phyloP scores from a whole-genome alignment of 345 rosid species.

The Salix suchowensis region DNA sequence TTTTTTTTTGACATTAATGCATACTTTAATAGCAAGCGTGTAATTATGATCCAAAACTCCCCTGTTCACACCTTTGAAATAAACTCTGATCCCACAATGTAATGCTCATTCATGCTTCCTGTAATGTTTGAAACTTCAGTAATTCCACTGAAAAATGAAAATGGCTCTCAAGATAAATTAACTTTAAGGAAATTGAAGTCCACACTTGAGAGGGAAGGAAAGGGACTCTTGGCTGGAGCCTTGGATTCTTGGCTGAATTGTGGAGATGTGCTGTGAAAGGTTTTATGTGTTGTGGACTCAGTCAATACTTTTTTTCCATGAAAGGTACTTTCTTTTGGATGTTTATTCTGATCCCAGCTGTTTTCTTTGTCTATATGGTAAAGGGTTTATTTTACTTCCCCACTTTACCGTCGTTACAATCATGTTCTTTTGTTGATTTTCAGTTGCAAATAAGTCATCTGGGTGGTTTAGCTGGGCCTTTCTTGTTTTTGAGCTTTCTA shows the following conservation, averaged over 20 bases:
- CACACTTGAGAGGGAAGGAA: neutral
- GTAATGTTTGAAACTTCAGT: neutral
- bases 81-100: constrained; percentile 11
- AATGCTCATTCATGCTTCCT: neutral
- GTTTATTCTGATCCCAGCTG: constrained; percentile 24
- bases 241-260: constrained; percentile 39
- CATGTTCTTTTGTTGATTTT: constrained; percentile 13
- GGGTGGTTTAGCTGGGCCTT: constrained; percentile 18
- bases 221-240: constrained; percentile 13
- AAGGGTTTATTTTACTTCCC: constrained; percentile 26
- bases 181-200: neutral
- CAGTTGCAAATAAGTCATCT: constrained; percentile 15
- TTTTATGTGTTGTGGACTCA: constrained; percentile 56
- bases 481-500: neutral
- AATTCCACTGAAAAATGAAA: neutral
- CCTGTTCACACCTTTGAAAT: constrained; percentile 5
- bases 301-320: constrained; percentile 33
- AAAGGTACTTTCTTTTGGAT: constrained; percentile 42
- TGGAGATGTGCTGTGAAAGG: constrained; percentile 34
- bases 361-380: constrained; percentile 18
- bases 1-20: too few species aligned
- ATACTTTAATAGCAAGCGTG: too few species aligned
- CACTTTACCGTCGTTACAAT: constrained; percentile 23
- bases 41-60: neutral
- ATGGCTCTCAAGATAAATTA: neutral